A percentile compares a stretch with the other conserved stretches of the same genome.
Conservation (phyloP, 257 asterid genomes). For the Solanum commersonii region DNA sequence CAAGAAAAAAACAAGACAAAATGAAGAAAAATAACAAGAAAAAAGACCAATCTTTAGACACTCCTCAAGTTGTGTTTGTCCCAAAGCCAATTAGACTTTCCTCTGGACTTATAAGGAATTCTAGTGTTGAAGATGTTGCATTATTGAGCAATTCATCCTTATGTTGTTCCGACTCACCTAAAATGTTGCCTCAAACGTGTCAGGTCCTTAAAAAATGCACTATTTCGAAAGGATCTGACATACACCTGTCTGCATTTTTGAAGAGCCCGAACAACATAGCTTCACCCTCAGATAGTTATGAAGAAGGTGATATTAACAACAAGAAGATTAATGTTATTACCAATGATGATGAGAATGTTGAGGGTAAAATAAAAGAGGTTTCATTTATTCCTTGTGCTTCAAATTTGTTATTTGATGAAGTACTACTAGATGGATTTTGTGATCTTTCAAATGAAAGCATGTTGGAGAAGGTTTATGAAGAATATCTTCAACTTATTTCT, state of each 20-base stretch:
- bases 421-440: not conserved
- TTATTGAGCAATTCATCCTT: not conserved
- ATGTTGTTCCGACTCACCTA: not conserved
- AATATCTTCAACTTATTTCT: constrained; percentile 15
- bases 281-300: not conserved
- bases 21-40: not conserved
- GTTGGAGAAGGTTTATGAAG: constrained; percentile 13
- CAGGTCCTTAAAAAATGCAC: not conserved
- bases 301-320: not conserved
- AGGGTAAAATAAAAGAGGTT: not conserved
- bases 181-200: not conserved
- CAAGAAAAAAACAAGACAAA: not conserved
- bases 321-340: not conserved
- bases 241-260: not conserved
- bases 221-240: not conserved
- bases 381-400: not conserved
- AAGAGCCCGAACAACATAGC: not conserved
- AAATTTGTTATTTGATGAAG: not conserved
- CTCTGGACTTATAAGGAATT: not conserved
- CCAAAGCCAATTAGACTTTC: constrained; percentile 2
- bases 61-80: not conserved
- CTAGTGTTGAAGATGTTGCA: not conserved
- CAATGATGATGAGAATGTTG: not conserved
- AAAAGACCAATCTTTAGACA: not conserved
- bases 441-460: not conserved